Base-by-base conservation (phyloP, 257 asterid species). In the Striga asiatica region DNA sequence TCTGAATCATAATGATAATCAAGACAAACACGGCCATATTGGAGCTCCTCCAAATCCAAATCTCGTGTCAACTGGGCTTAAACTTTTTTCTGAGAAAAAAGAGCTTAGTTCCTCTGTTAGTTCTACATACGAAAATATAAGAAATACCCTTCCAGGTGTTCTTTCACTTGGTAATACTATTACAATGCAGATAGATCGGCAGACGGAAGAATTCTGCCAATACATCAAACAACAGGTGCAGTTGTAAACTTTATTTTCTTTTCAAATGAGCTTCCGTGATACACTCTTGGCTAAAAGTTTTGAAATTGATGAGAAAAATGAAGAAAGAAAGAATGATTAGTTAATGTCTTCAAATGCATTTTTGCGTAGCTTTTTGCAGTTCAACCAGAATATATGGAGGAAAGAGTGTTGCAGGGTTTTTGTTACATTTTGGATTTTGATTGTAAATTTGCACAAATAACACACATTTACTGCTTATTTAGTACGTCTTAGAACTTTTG, bases 221-320 rank as follows among this genome's bases (percentile, higher is more conserved):
- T 76, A 61, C 58, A 71, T 78, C 37, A 76, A 66, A 66, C 75
- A 69, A 59, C 81, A 76, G 86, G 89, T 81, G 68, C 12, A 3
- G 32, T 12, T 16, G 50, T 43, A 18, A n/a, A n/a, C n/a, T n/a
- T 1, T 43, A 12, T 43, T 43, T 18, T 6, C 17, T 45, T 19
- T 42, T 23, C 19, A 48, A 11, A 48, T 48, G 3, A 5, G 34
- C 27, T 13, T 1, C 20, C 27, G 24, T 43, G 19, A 43, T 43
- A 43, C 8, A 38, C 3, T n/a, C n/a, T n/a, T n/a, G n/a, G n/a
- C n/a, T n/a, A n/a, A n/a, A n/a, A n/a, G n/a, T n/a, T n/a, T n/a
- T n/a, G n/a, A n/a, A n/a, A n/a, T n/a, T n/a, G n/a, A n/a, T n/a
- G n/a, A n/a, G n/a, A n/a, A n/a, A n/a, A n/a, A n/a, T n/a, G n/a